Base-by-base conservation (phyloP, 1,284 basidiomycete genomes). In the Ustilago nuda region DNA sequence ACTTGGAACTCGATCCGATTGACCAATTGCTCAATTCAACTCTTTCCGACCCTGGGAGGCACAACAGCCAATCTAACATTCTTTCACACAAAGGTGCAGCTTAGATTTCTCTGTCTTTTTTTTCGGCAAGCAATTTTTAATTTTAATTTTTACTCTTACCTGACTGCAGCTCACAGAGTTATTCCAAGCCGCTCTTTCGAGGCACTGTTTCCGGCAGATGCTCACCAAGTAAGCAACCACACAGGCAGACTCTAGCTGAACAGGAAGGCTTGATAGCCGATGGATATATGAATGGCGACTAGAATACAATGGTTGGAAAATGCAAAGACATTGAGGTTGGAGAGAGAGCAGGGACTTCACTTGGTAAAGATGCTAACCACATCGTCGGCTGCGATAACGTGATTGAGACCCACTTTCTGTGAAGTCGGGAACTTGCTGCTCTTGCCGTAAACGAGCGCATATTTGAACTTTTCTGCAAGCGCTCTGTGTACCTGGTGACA, bases 321-420 rank as follows among this genome's bases (percentile, higher is more conserved):
- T 23, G 48, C 46, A 37, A 17, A 35, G 27, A 41, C 52, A 33
- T n/a, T 8, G 36, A 43, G n/a, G 23, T 19, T n/a, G 54, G 43
- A 7, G 13, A 11, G 19, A 35, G 17, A 15, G 19, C 9, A 27
- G 23, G 23, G 8, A 7, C 2, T 30, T 62, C 50, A 78, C 33
- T 79, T 77, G 30, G 79, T 85, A 56, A 84, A 85, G 41, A 86
- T 80, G 11, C 80, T 94, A 63, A 95, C 93, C 15, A 97, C 95
- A 86, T 98, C 96, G 86, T 98, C 95, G 82, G 97, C 94, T 81
- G 92, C 91, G 19, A 98, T 92, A 61, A 91, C 89, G 87, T 98
- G 96, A 48, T 88, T 89, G 66, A 98, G 88, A 51, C 95, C 94
- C 62, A 90, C 88, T 78, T 86, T 79, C 66, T 79, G 69, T 17